A percentile compares a stretch with the other conserved stretches of the same genome.
These are phyloP conservation scores for Ogataea philodendri DNA, from an alignment of 805 yeast species.

Conservation along the genomic window DNA sequence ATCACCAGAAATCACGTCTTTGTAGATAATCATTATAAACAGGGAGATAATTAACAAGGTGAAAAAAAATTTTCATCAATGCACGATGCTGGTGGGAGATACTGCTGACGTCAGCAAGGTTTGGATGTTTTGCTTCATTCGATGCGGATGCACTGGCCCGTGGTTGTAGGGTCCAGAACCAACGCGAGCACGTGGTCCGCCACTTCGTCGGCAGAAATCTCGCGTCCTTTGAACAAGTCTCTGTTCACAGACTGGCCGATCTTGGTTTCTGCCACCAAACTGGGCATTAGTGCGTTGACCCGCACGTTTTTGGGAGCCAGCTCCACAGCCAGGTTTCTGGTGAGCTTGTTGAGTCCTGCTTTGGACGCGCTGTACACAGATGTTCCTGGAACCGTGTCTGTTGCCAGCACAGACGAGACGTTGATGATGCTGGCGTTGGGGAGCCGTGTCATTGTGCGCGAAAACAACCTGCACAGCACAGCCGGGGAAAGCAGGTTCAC, in stretches of 20 bases:
- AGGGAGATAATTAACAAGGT: slow-evolving; percentile 7
- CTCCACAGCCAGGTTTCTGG: slow-evolving; percentile 59
- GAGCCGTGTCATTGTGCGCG: slow-evolving; percentile 47
- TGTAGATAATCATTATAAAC: slow-evolving; percentile 40
- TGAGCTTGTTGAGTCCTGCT: slow-evolving; percentile 65
- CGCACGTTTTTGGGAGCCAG: slow-evolving; percentile 50
- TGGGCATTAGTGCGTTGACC: slow-evolving; percentile 68
- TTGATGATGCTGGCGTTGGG: slow-evolving; percentile 48
- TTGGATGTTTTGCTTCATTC: background rate
- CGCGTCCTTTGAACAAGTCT: slow-evolving; percentile 10
- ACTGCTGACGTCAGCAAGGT: slow-evolving; percentile 9
- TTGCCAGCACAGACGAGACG: slow-evolving; percentile 62
- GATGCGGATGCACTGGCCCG: slow-evolving; percentile 16
- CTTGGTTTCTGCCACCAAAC: slow-evolving; percentile 61
- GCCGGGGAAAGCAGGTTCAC: slow-evolving; percentile 65
- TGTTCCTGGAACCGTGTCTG: slow-evolving; percentile 50
- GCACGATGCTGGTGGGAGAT: slow-evolving; percentile 11
- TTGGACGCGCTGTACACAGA: slow-evolving; percentile 68
- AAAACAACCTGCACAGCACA: slow-evolving; percentile 50
- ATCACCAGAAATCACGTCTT: slow-evolving; percentile 90
- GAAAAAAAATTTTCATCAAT: slow-evolving; percentile 11
- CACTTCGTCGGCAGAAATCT: slow-evolving; percentile 14
- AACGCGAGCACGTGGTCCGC: slow-evolving; percentile 12
- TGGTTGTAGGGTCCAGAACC: slow-evolving; percentile 6
- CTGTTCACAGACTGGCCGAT: slow-evolving; percentile 47